Evolutionary conservation across 2,329 filamentous ascomycete species (phyloP), one percentile per base, ranked within the genome.

Genomic region (Diaporthe citri): DNA sequence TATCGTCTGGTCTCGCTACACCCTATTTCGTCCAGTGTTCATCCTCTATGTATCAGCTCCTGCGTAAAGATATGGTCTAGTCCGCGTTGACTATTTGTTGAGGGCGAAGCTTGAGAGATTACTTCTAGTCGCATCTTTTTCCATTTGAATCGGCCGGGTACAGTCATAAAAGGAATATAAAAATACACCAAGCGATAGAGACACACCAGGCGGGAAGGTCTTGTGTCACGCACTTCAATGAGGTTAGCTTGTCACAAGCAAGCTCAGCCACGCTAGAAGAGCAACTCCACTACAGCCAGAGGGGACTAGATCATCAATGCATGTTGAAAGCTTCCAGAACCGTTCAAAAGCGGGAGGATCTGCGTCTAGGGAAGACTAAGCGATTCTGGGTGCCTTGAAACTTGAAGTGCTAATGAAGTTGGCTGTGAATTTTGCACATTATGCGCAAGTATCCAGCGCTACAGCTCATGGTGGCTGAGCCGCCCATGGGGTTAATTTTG

Each of bases 361-460:
- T 52, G 31, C 46, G 36, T 25, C 34, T 52, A n/a, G 12, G 20
- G 15, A 13, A 39, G n/a, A 10, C 64, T 67, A 28, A 39, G 22
- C 64, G 22, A 39, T 52, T 39, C 64, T n/a, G 62, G 43, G 28
- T 12, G 31, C 6, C 10, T 25, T 67, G 64, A 67, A 52, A 67
- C 62, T 67, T 25, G 64, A 51, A 20, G 1, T 28, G 15, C 22
- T 41, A 52, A 25, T 52, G 64, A 39, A 52, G 43, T 36, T 66
- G 62, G 28, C 12, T 46, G 4, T 66, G 41, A 8, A 34, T 43
- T n/a, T 36, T 46, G 22, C 46, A 39, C 8, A 28, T 52, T 4
- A 67, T 67, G 31, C 64, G 13, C 46, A 52, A 20, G 13, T 22
- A 22, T 7, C 28, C 36, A 41, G 13, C 12, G 15, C n/a, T 12